A percentile compares a stretch with the other conserved stretches of the same genome.
These are phyloP conservation scores for Primulina eburnea DNA, from an alignment of 257 asterid genomes.

Conservation along the genomic window DNA sequence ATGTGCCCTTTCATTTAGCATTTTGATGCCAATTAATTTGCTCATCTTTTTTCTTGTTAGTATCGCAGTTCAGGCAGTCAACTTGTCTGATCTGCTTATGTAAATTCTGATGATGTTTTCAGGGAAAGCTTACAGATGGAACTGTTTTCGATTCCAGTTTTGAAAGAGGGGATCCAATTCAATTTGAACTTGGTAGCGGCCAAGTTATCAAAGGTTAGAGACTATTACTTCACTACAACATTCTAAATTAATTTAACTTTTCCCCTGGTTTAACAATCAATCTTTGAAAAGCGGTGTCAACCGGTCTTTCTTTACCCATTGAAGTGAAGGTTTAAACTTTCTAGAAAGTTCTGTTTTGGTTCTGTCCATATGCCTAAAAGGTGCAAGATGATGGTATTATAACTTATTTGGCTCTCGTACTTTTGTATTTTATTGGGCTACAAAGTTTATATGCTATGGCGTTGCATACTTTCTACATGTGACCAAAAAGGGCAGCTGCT, in stretches of 20 bases:
- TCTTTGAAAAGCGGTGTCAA: no score
- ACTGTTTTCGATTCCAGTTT: conserved; percentile 95
- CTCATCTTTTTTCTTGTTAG: neutral
- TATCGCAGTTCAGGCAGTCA: neutral
- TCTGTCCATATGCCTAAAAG: no score
- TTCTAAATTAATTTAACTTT: conserved; percentile 10
- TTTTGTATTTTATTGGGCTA: no score
- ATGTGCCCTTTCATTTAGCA: no score
- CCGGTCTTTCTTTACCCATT: no score
- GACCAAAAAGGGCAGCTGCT: no score
- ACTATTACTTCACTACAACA: neutral
- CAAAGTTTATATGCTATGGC: no score
- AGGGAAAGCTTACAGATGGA: conserved; percentile 98
- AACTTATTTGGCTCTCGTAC: neutral
- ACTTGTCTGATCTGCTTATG: conserved; percentile 7
- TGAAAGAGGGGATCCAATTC: conserved; percentile 93
- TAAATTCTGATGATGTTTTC: conserved; percentile 26
- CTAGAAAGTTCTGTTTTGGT: conserved; percentile 4
- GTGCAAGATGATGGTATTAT: neutral
- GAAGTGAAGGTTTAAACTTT: neutral
- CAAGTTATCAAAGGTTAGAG: conserved; percentile 90
- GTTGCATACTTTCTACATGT: no score
- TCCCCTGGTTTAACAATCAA: neutral
- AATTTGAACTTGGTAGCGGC: conserved; percentile 87
- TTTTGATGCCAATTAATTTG: no score